Conservation (phyloP, 805 yeast genomes). For the Lipomyces kockii region DNA sequence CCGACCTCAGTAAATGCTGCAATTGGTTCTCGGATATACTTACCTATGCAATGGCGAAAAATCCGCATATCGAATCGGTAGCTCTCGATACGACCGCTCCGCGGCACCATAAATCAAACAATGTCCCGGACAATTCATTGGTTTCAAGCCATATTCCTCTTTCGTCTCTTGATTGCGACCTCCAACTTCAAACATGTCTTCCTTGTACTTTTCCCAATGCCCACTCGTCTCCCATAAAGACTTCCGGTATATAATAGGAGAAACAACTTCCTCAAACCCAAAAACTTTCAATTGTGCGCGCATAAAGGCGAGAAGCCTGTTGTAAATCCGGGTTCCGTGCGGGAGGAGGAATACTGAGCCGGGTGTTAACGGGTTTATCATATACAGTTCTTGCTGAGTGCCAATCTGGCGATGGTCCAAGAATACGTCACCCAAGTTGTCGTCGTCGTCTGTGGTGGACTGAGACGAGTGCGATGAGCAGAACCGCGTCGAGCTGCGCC, state of each 20-base stretch:
- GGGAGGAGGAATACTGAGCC: slow-evolving; percentile 93
- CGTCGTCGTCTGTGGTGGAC: neutral
- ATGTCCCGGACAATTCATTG: slow-evolving; percentile 97
- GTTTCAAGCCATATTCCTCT: slow-evolving; percentile 77
- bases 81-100: slow-evolving; percentile 93
- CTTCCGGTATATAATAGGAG: slow-evolving; percentile 85
- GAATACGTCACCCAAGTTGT: slow-evolving; percentile 8
- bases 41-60: slow-evolving; percentile 91
- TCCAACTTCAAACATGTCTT: slow-evolving; percentile 87
- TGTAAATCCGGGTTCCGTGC: slow-evolving; percentile 86
- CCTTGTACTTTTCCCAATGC: slow-evolving; percentile 93
- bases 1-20: neutral
- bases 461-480: neutral
- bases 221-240: slow-evolving; percentile 89
- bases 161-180: slow-evolving; percentile 41
- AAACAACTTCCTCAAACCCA: slow-evolving; percentile 89
- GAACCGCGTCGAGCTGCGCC: neutral
- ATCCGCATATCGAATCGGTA: slow-evolving; percentile 99
- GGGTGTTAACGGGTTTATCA: slow-evolving; percentile 81
- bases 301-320: slow-evolving; percentile 79
- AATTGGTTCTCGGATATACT: neutral
- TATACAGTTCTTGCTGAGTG: slow-evolving; percentile 71
- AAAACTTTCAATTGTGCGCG: slow-evolving; percentile 76
- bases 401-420: slow-evolving; percentile 50
- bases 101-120: slow-evolving; percentile 89